Evolutionary conservation across 2,329 filamentous ascomycete genomes (phyloP), one percentile per base, ranked within the genome.

Genomic region (Plectosphaerella cucumerina): DNA sequence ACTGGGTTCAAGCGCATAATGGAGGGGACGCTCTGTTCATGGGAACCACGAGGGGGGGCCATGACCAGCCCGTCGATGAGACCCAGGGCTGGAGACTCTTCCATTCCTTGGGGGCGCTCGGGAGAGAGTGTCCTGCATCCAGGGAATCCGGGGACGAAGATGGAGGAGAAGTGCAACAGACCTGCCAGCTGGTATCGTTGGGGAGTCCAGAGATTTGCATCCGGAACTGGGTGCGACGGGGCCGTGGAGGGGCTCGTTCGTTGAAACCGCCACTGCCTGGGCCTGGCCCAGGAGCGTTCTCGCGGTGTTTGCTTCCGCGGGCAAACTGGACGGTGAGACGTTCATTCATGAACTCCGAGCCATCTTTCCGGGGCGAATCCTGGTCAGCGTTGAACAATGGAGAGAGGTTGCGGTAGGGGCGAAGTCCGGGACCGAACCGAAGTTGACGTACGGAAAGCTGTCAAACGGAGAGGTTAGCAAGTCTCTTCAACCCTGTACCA

Each of bases 161-260:
- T 31, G 26, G 75, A 77, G 82, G 77, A 77, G 78, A 73, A 72
- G 70, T 69, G 70, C 46, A 77, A 89, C 94, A 94, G 87, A 99
- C 94, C 94, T 99, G 94, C 94, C 94, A 99, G 85, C 92, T 97
- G 81, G 94, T 99, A 81, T 97, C 93, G 76, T 84, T 86, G 70
- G 93, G 92, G 73, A 99, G 90, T 78, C 92, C 93, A 78, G 89
- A 89, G 67, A 99, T 95, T 73, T 93, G 87, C 94, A 99, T 97
- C 71, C 94, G 89, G 73, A 92, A 91, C 61, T 91, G 86, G 61
- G 94, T 99, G 71, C 94, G 91, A 67, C 94, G 88, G 59, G 94
- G 94, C 66, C 94, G 89, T 59, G 82, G 80, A 56, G 79, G 74
- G 50, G 72, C 74, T 61, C 82, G 78, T 63, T 85, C 82, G 61